Evolutionary conservation across 257 asterid species (phyloP), one percentile per base, ranked within the genome.

Genomic region (Eustoma russellianum): DNA sequence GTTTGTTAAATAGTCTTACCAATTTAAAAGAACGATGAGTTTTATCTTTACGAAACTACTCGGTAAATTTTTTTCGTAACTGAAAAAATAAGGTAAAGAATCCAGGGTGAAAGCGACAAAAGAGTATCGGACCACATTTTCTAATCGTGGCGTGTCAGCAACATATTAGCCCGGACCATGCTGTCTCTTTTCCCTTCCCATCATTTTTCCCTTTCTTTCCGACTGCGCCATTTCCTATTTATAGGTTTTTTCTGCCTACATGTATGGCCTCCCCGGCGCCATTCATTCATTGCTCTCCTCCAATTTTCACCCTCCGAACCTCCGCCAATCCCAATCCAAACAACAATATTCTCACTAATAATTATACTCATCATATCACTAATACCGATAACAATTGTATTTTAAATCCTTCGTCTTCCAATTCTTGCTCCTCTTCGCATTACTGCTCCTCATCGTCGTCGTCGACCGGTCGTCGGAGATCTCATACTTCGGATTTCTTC

Each of bases 251-350:
- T 19, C 48, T 28, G 13, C 34, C 5, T 52, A 28, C 49, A 30
- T 65, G 46, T 18, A 73, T 78, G 86, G 78, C 84, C 46, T 62
- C 61, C 40, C 53, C 80, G 40, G 59, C 77, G 16, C 70, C 79
- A 69, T 61, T 77, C 62, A 49, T 64, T 56, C 76, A 62, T 69
- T 56, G 49, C 56, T 55, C 49, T 10, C 68, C 59, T 30, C 51
- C 50, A 44, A 10, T 41, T 24, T 34, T 7, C 34, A 35, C 33
- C 56, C 13, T 44, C 41, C 41, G 52, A 30, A 10, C 34, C 17
- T 50, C 41, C 41, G 33, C 53, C 44, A 49, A 33, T 50, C 41
- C 62, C 14, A 48, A 7, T 35, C 50, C n/a, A 33, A 50, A 17
- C 24, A 35, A 40, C 18, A 24, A 14, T 16, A n/a, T 5, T 41